Percentiles rank a stretch among this genome's conserved stretches.
These are phyloP conservation scores for Solanum tacnaense DNA, from an alignment of 257 asterid species.

Conservation along the genomic window DNA sequence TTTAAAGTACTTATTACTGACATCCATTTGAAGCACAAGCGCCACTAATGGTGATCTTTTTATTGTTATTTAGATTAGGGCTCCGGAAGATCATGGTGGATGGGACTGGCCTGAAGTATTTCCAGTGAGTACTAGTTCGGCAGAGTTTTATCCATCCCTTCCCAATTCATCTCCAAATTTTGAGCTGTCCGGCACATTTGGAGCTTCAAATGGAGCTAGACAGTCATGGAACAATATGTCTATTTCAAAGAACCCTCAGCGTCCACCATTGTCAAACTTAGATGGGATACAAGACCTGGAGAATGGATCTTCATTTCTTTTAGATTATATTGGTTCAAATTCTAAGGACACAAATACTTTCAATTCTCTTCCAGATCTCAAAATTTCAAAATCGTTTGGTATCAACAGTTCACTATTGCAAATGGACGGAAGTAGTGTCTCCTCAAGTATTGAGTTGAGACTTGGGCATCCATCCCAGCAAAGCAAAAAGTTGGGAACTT, in stretches of 20 bases:
- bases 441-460: slow-evolving; percentile 42
- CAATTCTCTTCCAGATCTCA: slow-evolving; percentile 9
- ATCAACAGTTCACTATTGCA: not conserved
- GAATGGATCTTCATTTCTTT: slow-evolving; percentile 16
- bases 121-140: slow-evolving; percentile 20
- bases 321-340: slow-evolving; percentile 9
- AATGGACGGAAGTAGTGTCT: slow-evolving; percentile 18
- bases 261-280: slow-evolving; percentile 13
- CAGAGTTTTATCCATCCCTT: slow-evolving; percentile 5
- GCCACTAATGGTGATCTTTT: slow-evolving; percentile 13
- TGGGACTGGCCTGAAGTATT: slow-evolving; percentile 63
- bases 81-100: slow-evolving; percentile 39
- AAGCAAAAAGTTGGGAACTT: slow-evolving; percentile 18
- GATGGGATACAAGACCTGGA: slow-evolving; percentile 9
- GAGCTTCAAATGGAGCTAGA: slow-evolving; percentile 20
- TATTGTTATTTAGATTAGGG: slow-evolving; percentile 34
- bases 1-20: slow-evolving; percentile 5
- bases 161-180: slow-evolving; percentile 15
- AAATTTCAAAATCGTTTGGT: slow-evolving; percentile 12
- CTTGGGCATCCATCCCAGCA: slow-evolving; percentile 42
- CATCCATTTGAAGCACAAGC: slow-evolving; percentile 22
- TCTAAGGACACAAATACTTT: slow-evolving; percentile 16
- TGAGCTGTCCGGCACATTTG: slow-evolving; percentile 14
- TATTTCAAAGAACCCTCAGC: slow-evolving; percentile 11
- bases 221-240: slow-evolving; percentile 2